These are phyloP conservation scores for Tricholoma flavovirens DNA, from an alignment of 768 basidiomycete genomes.

Conservation along the genomic window DNA sequence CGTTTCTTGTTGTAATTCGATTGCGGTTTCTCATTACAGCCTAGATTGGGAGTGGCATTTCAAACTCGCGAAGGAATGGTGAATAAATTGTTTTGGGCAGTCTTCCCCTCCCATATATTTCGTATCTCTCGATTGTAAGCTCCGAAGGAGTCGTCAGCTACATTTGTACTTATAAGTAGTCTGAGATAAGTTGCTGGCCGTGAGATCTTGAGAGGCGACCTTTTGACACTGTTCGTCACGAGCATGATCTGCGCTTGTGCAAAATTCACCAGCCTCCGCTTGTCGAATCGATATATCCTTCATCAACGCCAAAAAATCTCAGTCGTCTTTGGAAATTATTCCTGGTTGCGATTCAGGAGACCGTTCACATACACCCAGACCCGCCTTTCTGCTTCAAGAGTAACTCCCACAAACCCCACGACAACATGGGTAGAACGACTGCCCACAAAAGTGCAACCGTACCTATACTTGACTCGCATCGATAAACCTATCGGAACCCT, in stretches of 20 bases:
- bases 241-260: not conserved
- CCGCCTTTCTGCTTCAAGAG: conserved; percentile 10
- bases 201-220: not conserved
- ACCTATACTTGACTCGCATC: conserved; percentile 78
- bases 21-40: not conserved
- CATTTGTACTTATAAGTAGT: conserved; percentile 8
- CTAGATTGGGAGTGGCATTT: conserved; percentile 85
- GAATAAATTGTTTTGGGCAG: conserved; percentile 11
- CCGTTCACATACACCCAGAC: not conserved
- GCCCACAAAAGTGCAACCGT: conserved; percentile 61
- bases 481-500: conserved; percentile 97
- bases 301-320: not conserved
- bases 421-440: conserved; percentile 64
- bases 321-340: not conserved
- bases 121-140: conserved; percentile 11
- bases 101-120: conserved; percentile 4
- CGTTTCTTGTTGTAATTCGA: conserved; percentile 16
- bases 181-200: not conserved
- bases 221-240: not conserved
- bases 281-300: not conserved
- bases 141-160: conserved; percentile 8
- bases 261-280: not conserved
- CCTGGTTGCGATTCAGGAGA: not conserved
- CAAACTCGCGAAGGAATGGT: conserved; percentile 93
- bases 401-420: not conserved